Conservation (phyloP, 345 rosid genomes). For the Boechera stricta region DNA sequence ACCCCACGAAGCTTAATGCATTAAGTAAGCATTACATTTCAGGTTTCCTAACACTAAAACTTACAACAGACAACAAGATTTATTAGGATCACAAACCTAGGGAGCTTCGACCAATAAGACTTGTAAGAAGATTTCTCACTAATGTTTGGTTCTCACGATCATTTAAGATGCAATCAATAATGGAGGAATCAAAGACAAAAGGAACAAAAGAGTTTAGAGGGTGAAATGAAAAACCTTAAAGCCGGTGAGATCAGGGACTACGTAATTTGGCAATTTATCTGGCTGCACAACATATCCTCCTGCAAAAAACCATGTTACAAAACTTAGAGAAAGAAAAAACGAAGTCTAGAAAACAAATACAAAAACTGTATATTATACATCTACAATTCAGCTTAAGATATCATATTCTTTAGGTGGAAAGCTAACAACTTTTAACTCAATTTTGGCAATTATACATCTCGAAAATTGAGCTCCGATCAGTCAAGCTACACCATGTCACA, state of each 20-base stretch:
- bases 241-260: constrained; percentile 79
- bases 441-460: neutral
- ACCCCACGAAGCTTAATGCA: neutral
- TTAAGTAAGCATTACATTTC: neutral
- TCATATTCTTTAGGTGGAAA: constrained; percentile 2
- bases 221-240: constrained; percentile 61
- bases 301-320: constrained; percentile 40
- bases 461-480: neutral
- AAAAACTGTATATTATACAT: neutral
- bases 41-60: neutral
- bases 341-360: neutral
- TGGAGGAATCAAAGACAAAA: neutral
- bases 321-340: neutral
- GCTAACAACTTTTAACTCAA: neutral
- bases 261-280: constrained; percentile 79
- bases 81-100: neutral
- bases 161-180: neutral
- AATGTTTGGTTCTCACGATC: neutral
- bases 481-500: constrained; percentile 7
- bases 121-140: neutral
- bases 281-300: constrained; percentile 82
- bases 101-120: neutral
- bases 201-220: neutral
- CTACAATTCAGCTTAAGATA: neutral
- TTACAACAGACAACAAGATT: neutral